Conservation (phyloP, 768 basidiomycete species). For the Rhodotorula sphaerocarpa region DNA sequence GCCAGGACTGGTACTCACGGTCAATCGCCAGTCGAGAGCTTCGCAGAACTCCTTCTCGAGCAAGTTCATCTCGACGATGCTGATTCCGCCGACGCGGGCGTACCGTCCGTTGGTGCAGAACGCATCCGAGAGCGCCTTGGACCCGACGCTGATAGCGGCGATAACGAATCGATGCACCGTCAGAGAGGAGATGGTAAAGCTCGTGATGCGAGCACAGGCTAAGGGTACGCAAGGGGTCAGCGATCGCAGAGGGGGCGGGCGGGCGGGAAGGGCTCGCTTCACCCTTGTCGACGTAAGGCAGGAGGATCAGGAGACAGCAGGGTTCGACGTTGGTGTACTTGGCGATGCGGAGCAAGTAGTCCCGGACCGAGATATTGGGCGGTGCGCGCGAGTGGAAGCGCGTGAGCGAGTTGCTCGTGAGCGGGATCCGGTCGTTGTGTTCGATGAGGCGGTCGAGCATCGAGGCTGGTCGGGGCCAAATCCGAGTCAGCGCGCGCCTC, state of each 20-base stretch:
- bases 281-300: slow-evolving; percentile 78
- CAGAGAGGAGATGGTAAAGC: slow-evolving; percentile 87
- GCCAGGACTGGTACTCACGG: slow-evolving; percentile 50
- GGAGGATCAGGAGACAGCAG: slow-evolving; percentile 67
- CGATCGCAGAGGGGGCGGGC: slow-evolving; percentile 6
- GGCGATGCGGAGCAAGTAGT: slow-evolving; percentile 89
- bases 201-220: slow-evolving; percentile 75
- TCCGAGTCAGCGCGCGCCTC: not conserved
- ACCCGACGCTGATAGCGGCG: slow-evolving; percentile 79
- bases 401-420: slow-evolving; percentile 80
- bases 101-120: slow-evolving; percentile 94
- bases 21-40: slow-evolving; percentile 88
- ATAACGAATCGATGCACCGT: slow-evolving; percentile 98
- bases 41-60: slow-evolving; percentile 88
- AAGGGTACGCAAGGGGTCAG: not conserved
- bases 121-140: slow-evolving; percentile 88
- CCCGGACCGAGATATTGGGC: slow-evolving; percentile 76
- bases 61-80: slow-evolving; percentile 79
- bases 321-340: slow-evolving; percentile 92
- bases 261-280: too few species aligned
- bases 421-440: slow-evolving; percentile 91
- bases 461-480: not conserved
- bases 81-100: slow-evolving; percentile 92
- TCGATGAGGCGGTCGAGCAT: slow-evolving; percentile 91
- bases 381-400: slow-evolving; percentile 92